A percentile compares a stretch with the other conserved stretches of the same genome.
These are phyloP conservation scores for Marchantia polymorpha DNA, from an alignment of 225 moss, liverwort and hornwort species.

Conservation along the genomic window DNA sequence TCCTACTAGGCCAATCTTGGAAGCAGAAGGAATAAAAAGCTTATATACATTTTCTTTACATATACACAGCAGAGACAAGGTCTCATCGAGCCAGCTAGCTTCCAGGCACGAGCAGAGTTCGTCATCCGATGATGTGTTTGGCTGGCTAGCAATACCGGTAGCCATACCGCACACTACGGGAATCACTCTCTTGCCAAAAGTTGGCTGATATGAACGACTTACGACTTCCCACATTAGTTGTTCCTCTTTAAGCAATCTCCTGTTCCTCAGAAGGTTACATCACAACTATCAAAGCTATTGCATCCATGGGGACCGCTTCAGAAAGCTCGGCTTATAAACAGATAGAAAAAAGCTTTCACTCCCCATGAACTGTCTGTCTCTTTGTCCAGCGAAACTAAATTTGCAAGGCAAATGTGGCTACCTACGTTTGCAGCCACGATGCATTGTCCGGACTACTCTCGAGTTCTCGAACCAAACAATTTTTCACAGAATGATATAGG, in stretches of 20 bases:
- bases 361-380: no score
- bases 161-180: background rate
- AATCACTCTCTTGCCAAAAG: background rate
- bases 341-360: no score
- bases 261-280: no score
- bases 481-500: no score
- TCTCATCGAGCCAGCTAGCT: background rate
- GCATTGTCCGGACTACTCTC: no score
- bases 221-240: background rate
- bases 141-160: background rate
- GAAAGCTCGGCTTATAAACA: no score
- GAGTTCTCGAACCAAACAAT: no score
- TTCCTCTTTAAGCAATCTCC: background rate
- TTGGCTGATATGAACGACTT: background rate
- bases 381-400: no score
- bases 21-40: background rate
- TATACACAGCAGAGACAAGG: background rate
- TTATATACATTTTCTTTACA: slow-evolving; percentile 1
- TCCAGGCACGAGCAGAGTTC: background rate
- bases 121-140: background rate
- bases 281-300: no score
- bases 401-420: no score
- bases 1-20: background rate
- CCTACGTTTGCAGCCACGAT: no score
- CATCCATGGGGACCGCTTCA: no score